These are phyloP conservation scores for Cryptosporidium meleagridis DNA, from an alignment of 169 alveolate genomes.

Conservation along the genomic window DNA sequence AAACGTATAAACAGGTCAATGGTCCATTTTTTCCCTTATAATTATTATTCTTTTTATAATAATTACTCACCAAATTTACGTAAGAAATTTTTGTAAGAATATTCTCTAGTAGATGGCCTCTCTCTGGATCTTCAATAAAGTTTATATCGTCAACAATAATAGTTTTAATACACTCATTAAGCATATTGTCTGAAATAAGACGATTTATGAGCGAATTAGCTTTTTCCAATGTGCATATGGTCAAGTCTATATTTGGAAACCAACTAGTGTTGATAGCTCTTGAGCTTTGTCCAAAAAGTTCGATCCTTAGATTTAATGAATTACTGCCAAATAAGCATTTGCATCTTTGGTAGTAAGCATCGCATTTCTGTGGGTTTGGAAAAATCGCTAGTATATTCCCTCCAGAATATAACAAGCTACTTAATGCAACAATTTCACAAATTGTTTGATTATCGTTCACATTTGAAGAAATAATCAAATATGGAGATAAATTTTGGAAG, in stretches of 20 bases:
- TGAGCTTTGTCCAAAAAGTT: conserved; percentile 17
- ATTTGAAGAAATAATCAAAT: conserved; percentile 7
- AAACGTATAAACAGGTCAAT: conserved; percentile 23
- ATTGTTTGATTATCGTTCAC: background rate
- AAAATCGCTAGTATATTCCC: conserved; percentile 32
- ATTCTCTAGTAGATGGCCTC: conserved; percentile 27
- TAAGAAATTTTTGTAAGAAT: conserved; percentile 15
- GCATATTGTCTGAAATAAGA: conserved; percentile 60
- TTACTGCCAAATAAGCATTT: conserved; percentile 24
- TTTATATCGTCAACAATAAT: conserved; percentile 42
- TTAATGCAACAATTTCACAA: conserved; percentile 34
- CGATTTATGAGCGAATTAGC: conserved; percentile 82
- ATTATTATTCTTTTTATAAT: too few species aligned
- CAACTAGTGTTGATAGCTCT: conserved; percentile 1
- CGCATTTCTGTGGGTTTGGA: conserved; percentile 33
- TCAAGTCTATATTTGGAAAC: conserved; percentile 77
- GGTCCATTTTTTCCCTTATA: background rate
- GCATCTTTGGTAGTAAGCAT: conserved; percentile 37
- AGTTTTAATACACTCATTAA: conserved; percentile 24
- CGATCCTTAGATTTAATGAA: conserved; percentile 53
- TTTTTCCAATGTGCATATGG: conserved; percentile 86
- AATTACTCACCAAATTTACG: background rate
- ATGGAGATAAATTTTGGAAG: background rate
- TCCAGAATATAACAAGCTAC: conserved; percentile 30
- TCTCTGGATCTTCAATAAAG: background rate